Percentiles rank a stretch among this genome's conserved stretches.
phyloP scores from a whole-genome alignment of 1,284 basidiomycete species.

The Pisolithus thermaeus region DNA sequence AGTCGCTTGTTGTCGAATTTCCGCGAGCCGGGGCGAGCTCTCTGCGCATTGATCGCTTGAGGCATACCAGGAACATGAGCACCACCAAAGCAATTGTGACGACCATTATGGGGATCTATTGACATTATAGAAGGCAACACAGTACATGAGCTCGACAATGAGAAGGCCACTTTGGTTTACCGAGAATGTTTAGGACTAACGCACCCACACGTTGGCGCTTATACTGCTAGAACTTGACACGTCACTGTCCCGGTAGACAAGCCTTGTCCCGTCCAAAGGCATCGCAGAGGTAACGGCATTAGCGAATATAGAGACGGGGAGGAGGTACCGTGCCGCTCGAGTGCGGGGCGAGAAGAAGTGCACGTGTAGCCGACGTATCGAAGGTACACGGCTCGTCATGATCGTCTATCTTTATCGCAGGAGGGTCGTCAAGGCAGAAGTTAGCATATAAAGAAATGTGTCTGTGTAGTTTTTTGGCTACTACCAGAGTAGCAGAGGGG shows the following conservation, averaged over 20 bases:
- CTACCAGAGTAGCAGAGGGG: not conserved
- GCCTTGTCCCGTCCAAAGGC: not conserved
- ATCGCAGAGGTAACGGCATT: not conserved
- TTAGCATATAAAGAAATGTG: not conserved
- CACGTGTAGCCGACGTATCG: not conserved
- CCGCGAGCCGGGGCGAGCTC: not conserved
- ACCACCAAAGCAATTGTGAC: not conserved
- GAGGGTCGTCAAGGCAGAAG: not conserved
- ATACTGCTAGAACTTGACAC: not conserved
- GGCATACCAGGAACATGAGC: not conserved
- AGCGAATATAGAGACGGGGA: not conserved
- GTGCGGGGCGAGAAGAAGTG: not conserved
- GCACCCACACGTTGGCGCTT: not conserved
- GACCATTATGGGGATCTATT: constrained; percentile 1
- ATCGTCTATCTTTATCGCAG: not conserved
- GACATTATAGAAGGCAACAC: not conserved
- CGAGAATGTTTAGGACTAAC: not conserved
- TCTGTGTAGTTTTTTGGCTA: not conserved
- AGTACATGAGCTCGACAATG: not conserved
- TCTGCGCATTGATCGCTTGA: not conserved
- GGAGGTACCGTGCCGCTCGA: not conserved
- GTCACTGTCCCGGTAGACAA: not conserved
- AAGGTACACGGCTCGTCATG: not conserved
- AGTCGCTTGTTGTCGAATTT: not conserved
- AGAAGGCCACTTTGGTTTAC: not conserved